Evolutionary conservation across 371 early-diverging fungal genomes (phyloP).

Genomic region (Batrachochytrium dendrobatidis): DNA sequence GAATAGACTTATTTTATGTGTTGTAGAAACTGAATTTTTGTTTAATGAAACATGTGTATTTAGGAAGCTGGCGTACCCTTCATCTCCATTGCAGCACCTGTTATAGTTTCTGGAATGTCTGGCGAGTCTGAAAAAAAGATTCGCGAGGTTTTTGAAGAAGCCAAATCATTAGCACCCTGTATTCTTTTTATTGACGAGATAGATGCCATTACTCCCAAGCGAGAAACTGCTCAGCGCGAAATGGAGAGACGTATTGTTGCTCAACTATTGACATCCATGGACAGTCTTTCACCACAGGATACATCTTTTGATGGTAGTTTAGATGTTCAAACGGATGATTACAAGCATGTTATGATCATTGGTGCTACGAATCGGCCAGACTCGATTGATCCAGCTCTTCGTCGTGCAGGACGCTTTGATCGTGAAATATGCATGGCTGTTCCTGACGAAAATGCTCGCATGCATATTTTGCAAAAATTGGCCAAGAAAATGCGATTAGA

Average conservation of each 20-base stretch:
- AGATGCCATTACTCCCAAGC: constrained; percentile 99
- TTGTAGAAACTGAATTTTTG: constrained; percentile 34
- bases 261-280: constrained; percentile 98
- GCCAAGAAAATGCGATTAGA: constrained; percentile 78
- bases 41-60: constrained; percentile 27
- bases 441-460: constrained; percentile 91
- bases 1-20: constrained; percentile 19
- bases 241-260: constrained; percentile 99
- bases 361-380: constrained; percentile 99
- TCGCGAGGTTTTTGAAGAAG: constrained; percentile 96
- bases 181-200: constrained; percentile 99
- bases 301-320: no score
- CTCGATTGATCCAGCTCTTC: constrained; percentile 92
- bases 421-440: constrained; percentile 96
- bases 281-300: constrained; percentile 73
- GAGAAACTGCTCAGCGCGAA: constrained; percentile 97
- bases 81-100: constrained; percentile 96
- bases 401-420: constrained; percentile 98
- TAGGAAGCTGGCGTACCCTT: constrained; percentile 92
- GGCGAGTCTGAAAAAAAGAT: constrained; percentile 99
- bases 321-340: no score
- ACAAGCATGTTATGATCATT: constrained; percentile 93
- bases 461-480: constrained; percentile 85
- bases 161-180: constrained; percentile 85
- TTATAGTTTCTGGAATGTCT: constrained; percentile 97